Evolutionary conservation across 108 stramenopile genomes (phyloP).

Genomic region (Skeletonema marinoi): DNA sequence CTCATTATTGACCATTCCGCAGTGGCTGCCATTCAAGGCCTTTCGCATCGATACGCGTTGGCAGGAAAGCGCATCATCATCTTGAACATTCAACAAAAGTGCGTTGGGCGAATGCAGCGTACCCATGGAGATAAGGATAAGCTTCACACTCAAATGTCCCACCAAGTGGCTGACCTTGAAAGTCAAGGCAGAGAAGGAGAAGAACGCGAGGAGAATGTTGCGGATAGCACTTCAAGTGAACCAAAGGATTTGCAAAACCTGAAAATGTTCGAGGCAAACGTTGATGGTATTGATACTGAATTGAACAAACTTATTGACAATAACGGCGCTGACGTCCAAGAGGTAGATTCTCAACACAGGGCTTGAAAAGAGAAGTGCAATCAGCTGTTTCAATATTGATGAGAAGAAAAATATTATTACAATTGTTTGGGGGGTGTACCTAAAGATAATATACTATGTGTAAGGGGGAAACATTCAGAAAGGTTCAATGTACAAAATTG

Average conservation of each 20-base stretch:
- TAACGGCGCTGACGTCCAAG: not conserved
- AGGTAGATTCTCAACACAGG: not conserved
- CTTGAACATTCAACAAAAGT: constrained; percentile 30
- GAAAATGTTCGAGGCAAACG: constrained; percentile 8
- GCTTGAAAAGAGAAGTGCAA: not conserved
- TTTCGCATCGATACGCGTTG: constrained; percentile 47
- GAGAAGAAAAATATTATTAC: not conserved
- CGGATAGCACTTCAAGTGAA: not conserved
- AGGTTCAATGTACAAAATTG: not conserved
- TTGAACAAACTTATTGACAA: not conserved
- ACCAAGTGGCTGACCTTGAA: constrained; percentile 1
- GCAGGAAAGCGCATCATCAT: constrained; percentile 47
- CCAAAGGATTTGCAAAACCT: constrained; percentile 3
- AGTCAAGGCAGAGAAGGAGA: not conserved
- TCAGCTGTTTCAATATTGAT: not conserved
- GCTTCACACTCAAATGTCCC: constrained; percentile 34
- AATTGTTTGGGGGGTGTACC: too few species aligned
- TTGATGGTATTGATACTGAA: constrained; percentile 4
- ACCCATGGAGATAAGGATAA: constrained; percentile 41
- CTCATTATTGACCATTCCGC: constrained; percentile 60
- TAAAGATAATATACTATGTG: too few species aligned
- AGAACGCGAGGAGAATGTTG: not conserved
- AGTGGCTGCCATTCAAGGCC: constrained; percentile 55
- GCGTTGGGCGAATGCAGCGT: constrained; percentile 45
- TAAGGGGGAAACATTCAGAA: not conserved